Base-by-base conservation (phyloP, 768 basidiomycete genomes). In the Mycena olivaceomarginata region DNA sequence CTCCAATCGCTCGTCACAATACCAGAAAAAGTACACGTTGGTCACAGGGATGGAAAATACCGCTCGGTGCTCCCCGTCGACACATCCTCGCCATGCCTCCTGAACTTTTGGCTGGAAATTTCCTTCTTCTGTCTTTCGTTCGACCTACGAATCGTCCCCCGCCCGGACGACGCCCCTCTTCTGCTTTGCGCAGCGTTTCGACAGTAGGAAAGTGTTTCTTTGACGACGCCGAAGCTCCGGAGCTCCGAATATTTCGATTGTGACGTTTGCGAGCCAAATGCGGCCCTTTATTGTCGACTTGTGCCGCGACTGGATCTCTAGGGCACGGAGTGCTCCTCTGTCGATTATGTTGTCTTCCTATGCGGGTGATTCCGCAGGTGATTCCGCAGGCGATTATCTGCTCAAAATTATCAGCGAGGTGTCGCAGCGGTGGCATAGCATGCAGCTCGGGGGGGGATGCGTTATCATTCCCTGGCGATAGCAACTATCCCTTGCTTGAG, bases 11-110 rank as follows among this genome's bases (percentile, higher is more conserved):
- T 31, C 18, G 31, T 39, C 64, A 31, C 45, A 48, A 31, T 66
- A 66, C 67, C 67, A 56, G 31, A 67, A 39, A 37, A 37, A 51
- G 67, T 53, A 67, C 51, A 39, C n/a, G 20, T 31, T 56, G 18
- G 51, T 66, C 5, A 66, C 64, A 9, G 31, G 15, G 16, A 66
- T 18, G 64, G 64, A 25, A 10, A 25, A 45, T 68, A 39, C 18
- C 37, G 31, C n/a, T 53, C 13, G 39, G 40, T 15, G 48, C 53
- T 5, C 51, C 56, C 4, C 40, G 51, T 66, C 65, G 65, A 48
- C 51, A 51, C 51, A 39, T 12, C 39, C 22, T 68, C 8, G 53
- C 53, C 5, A 15, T 53, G 12, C 40, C 67, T 2, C 67, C 67
- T 1, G 67, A 68, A 56, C 18, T 66, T 37, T 66, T 53, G 15